Base-by-base conservation (phyloP, 768 basidiomycete genomes). In the Obba rivulosa region DNA sequence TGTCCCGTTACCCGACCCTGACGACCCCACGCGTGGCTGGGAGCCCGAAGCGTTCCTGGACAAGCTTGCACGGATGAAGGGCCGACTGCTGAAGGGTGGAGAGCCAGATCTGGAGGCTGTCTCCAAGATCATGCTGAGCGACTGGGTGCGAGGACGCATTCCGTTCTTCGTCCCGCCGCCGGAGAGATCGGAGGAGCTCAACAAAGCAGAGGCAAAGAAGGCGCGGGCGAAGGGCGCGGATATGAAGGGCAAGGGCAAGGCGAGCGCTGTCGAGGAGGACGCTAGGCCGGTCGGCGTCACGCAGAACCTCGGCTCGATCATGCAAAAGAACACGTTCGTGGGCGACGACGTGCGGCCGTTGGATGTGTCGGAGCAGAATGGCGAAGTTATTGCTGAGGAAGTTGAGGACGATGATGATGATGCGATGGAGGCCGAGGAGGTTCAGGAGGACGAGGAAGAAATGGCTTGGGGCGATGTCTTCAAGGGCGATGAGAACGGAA, bases 61-160 rank as follows among this genome's bases (percentile, higher is more conserved):
- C 59, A 75, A 79, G 56, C 76, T 99, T 25, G 96, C 94, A 11
- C 76, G 88, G 54, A 89, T 88, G 80, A 91, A 87, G 62, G 95
- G 95, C 1, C 84, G 94, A 45, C 71, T 98, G 48, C 74, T 95
- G 52, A 93, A 92, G 61, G 91, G 92, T 42, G 96, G 96, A 51
- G 95, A 98, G 65, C 91, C 95, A 2, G 93, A 96, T 66, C 63
- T 85, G 39, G 90, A 97, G 60, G 79, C 87, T 3, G 92, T 94
- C 23, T 87, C 95, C 24, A 98, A 94, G 72, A 94, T 99, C 64
- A 72, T 98, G 41, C 68, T 99, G 60, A 90, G 85, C 64, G 96
- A 97, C 65, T 97, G 95, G 95, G 92, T 97, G 50, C 75, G 96
- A 40, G 96, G 95, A 8, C 86, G 92, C 57, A 95, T 99, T 61